A percentile compares a stretch with the other conserved stretches of the same genome.
These are phyloP conservation scores for Chaetoscypha palmicola DNA, from an alignment of 2,329 filamentous ascomycete genomes.

Conservation along the genomic window DNA sequence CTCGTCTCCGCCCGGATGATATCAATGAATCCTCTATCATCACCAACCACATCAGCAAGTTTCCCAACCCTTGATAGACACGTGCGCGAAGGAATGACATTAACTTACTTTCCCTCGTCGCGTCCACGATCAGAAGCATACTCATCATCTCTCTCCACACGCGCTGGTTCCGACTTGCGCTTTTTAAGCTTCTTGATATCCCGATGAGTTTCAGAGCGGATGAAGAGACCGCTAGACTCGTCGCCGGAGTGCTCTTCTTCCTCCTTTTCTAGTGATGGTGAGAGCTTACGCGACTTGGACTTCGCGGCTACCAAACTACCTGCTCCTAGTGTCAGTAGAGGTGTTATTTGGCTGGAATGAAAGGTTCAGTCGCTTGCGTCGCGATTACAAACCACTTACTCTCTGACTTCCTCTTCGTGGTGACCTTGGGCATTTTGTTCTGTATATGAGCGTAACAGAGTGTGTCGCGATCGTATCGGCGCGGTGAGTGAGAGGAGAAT, in stretches of 20 bases:
- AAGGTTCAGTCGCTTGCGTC: not conserved
- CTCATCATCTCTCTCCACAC: slow-evolving; percentile 16
- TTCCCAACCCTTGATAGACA: not conserved
- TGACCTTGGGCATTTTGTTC: not conserved
- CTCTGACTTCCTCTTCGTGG: slow-evolving; percentile 19
- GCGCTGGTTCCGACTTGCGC: slow-evolving; percentile 19
- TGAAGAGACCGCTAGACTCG: slow-evolving; percentile 9
- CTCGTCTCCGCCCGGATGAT: slow-evolving; percentile 18
- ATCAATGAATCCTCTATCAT: slow-evolving; percentile 20
- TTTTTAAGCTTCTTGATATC: slow-evolving; percentile 18
- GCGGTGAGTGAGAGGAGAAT: not conserved
- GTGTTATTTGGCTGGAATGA: not conserved
- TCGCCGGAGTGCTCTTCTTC: slow-evolving; percentile 5
- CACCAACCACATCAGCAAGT: slow-evolving; percentile 3
- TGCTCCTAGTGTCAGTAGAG: slow-evolving; percentile 10
- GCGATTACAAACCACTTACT: slow-evolving; percentile 9
- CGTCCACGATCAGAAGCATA: slow-evolving; percentile 25
- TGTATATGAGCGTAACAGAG: not conserved
- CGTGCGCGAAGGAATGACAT: not conserved
- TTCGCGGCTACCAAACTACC: slow-evolving; percentile 15
- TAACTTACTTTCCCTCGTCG: slow-evolving; percentile 24
- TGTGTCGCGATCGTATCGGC: too few species aligned
- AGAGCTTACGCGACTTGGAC: slow-evolving; percentile 15
- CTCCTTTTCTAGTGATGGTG: slow-evolving; percentile 6
- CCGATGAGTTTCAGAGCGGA: slow-evolving; percentile 5